A percentile compares a stretch with the other conserved stretches of the same genome.
Conservation (phyloP, 305 asterid species). For the Stenogyne calaminthoides region DNA sequence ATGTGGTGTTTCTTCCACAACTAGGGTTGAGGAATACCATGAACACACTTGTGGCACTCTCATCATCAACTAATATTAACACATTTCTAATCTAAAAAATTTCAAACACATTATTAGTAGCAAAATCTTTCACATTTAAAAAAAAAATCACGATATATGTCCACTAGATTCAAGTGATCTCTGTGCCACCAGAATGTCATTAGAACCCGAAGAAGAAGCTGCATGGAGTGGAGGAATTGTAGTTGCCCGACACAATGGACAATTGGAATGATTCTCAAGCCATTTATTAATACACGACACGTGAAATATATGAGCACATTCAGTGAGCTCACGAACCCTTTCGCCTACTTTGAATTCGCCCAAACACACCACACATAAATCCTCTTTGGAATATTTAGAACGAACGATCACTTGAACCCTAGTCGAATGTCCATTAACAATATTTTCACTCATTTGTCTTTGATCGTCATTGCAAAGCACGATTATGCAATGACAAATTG, state of each 20-base stretch:
- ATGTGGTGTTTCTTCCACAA: no score
- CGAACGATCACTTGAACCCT: conserved; percentile 34
- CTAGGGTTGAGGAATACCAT: not conserved
- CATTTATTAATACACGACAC: conserved; percentile 38
- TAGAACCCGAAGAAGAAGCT: not conserved
- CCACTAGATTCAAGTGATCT: not conserved
- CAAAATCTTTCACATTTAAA: no score
- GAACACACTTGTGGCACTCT: not conserved
- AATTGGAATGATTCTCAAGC: conserved; percentile 26
- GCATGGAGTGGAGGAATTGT: conserved; percentile 23
- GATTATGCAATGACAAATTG: conserved; percentile 42
- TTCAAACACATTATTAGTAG: no score
- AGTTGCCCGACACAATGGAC: conserved; percentile 45
- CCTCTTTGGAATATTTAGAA: conserved; percentile 25
- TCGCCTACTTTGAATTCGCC: conserved; percentile 41
- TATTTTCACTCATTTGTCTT: not conserved
- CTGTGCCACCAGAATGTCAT: not conserved
- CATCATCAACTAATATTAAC: not conserved
- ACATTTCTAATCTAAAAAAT: not conserved
- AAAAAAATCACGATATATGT: not conserved
- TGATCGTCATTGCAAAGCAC: conserved; percentile 23
- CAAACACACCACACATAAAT: conserved; percentile 42
- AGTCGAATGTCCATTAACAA: not conserved
- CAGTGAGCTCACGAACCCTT: conserved; percentile 36
- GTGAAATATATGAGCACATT: conserved; percentile 36